These are phyloP conservation scores for Fraxinus dipetala DNA, from an alignment of 305 asterid genomes.

Conservation along the genomic window DNA sequence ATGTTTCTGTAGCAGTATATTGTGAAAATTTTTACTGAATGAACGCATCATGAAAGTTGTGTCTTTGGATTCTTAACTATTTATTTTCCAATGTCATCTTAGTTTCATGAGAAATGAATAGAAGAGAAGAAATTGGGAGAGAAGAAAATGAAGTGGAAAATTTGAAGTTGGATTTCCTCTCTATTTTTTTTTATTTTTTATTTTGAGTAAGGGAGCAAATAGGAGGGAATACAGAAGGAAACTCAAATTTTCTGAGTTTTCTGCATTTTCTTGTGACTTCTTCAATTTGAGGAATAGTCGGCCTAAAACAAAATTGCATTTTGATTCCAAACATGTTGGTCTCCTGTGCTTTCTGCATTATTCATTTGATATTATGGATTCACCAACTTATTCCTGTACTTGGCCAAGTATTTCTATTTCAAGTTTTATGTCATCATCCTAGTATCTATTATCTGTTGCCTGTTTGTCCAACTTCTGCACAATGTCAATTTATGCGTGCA, in stretches of 20 bases:
- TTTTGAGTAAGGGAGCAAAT: neutral
- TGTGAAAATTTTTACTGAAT: neutral
- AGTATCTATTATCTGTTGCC: neutral
- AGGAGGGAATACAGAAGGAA: neutral
- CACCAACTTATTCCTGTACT: neutral
- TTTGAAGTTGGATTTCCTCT: neutral
- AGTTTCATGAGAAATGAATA: neutral
- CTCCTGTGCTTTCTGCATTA: neutral
- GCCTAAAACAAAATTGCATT: neutral
- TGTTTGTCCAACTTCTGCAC: conserved; percentile 3
- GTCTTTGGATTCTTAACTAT: neutral
- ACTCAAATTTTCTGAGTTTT: neutral
- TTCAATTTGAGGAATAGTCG: neutral
- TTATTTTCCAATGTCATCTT: neutral
- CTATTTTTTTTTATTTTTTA: neutral
- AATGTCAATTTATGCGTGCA: conserved; percentile 39
- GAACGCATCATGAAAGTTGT: neutral
- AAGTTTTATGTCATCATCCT: neutral
- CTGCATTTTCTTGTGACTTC: neutral
- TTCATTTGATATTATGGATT: neutral
- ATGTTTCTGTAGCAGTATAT: neutral
- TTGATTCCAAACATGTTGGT: neutral
- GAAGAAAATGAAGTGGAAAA: neutral
- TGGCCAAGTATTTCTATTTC: neutral
- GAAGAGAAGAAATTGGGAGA: neutral